phyloP scores from a whole-genome alignment of 345 rosid species.

The Gossypium arboreum region DNA sequence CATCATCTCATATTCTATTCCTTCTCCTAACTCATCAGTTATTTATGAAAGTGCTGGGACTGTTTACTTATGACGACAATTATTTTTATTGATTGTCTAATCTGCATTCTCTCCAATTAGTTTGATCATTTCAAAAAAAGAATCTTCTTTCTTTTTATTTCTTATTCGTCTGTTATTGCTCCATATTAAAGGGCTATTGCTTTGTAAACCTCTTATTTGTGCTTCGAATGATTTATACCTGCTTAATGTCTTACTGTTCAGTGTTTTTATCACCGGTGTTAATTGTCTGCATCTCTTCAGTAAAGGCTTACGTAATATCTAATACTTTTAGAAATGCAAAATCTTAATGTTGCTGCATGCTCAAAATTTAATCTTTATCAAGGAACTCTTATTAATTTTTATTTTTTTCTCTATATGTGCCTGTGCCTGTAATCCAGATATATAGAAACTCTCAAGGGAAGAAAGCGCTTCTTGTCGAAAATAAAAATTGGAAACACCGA shows the following conservation, averaged over 20 bases:
- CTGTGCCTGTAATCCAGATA: constrained; percentile 47
- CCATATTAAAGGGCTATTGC: constrained; percentile 3
- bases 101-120: not conserved
- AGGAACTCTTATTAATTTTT: not conserved
- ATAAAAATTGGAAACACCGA: constrained; percentile 74
- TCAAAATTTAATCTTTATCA: not conserved
- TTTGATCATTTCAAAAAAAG: not conserved
- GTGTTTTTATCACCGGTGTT: not conserved
- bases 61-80: not conserved
- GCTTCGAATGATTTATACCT: not conserved
- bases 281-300: not conserved
- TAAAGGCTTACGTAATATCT: not conserved
- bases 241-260: not conserved
- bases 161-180: not conserved
- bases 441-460: constrained; percentile 82
- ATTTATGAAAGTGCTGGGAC: not conserved
- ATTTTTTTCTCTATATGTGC: constrained; percentile 4
- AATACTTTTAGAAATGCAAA: not conserved
- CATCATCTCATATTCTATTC: not conserved
- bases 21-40: not conserved
- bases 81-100: not conserved
- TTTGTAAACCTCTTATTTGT: not conserved
- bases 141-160: not conserved
- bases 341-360: not conserved
- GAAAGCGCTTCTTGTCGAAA: constrained; percentile 92